Evolutionary conservation across 2,329 filamentous ascomycete species (phyloP).

Genomic region (Knufia fluminis): DNA sequence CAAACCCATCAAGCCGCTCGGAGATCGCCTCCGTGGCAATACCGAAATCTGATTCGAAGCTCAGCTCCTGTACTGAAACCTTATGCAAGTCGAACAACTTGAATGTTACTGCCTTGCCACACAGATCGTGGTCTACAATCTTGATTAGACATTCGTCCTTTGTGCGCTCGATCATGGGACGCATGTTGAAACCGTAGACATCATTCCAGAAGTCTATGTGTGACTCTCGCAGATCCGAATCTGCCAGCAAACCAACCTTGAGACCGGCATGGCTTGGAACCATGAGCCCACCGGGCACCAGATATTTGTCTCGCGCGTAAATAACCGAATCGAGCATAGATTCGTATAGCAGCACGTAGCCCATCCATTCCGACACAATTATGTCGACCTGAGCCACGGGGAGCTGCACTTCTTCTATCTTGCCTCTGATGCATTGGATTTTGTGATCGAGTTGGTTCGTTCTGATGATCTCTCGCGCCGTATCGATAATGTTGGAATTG

Average conservation of each 20-base stretch:
- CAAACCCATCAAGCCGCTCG: slow-evolving; percentile 64
- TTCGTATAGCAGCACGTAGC: slow-evolving; percentile 85
- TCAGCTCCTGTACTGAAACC: slow-evolving; percentile 60
- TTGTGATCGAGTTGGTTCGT: slow-evolving; percentile 64
- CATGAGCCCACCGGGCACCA: slow-evolving; percentile 70
- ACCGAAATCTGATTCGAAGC: slow-evolving; percentile 42
- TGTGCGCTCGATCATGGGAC: slow-evolving; percentile 66
- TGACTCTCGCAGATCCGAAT: slow-evolving; percentile 67
- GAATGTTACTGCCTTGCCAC: slow-evolving; percentile 55
- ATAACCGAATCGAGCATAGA: slow-evolving; percentile 92
- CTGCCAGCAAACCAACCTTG: slow-evolving; percentile 69
- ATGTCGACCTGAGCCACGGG: slow-evolving; percentile 79
- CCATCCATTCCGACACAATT: slow-evolving; percentile 98
- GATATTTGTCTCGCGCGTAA: slow-evolving; percentile 77
- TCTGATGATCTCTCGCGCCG: slow-evolving; percentile 75
- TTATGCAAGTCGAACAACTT: slow-evolving; percentile 68
- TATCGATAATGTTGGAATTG: slow-evolving; percentile 81
- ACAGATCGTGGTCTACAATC: slow-evolving; percentile 53
- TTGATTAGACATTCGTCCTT: slow-evolving; percentile 75
- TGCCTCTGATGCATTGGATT: slow-evolving; percentile 73
- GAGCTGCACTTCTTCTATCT: slow-evolving; percentile 75
- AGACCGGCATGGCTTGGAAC: slow-evolving; percentile 79
- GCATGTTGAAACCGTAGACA: slow-evolving; percentile 93
- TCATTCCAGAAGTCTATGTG: slow-evolving; percentile 79
- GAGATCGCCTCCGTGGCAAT: neutral